Base-by-base conservation (phyloP, 805 yeast genomes). In the Schizosaccharomyces japonicus region DNA sequence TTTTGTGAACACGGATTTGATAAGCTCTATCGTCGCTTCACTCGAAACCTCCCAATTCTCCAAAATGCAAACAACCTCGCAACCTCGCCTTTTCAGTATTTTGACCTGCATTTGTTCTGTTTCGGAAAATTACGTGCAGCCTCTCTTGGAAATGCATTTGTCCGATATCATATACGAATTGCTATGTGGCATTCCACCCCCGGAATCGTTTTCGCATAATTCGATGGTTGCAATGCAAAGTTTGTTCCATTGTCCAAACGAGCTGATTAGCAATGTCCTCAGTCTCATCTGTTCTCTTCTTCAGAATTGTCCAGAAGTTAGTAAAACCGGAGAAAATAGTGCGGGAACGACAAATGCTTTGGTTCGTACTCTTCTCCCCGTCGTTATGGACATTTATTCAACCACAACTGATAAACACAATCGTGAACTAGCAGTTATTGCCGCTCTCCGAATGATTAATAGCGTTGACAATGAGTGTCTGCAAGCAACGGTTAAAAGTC, bases 1-100 rank as follows among this genome's bases (percentile, higher is more conserved):
- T 29, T 58, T 78, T 21, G 57, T 69, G 13, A 57, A 55, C 13
- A 52, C 52, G 3, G 63, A 61, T 1, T 51, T 72, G 2, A 49
- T 72, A 5, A 54, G 45, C 45, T 33, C 39, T 32, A 50, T 53
- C 25, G 39, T 52, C 17, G 48, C 32, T 17, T 31, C 50, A 17
- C 39, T 52, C 17, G 51, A 51, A 8, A 48, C 52, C 23, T 48
- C 48, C 6, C 52, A 45, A 30, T 48, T 51, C 5, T 48, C 47
- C 19, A 51, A 51, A 10, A 36, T 21, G 17, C 25, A 36, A 13
- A n/a, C 23, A 15, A n/a, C n/a, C n/a, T n/a, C n/a, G n/a, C 42
- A 36, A 36, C 13, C 23, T 17, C 42, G 23, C 8, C 42, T 36
- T 7, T 36, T 36, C 13, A 25, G 23, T 21, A 36, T 36, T 19